Evolutionary conservation across 2,329 filamentous ascomycete genomes (phyloP).

Genomic region (Trichoderma polysporum): DNA sequence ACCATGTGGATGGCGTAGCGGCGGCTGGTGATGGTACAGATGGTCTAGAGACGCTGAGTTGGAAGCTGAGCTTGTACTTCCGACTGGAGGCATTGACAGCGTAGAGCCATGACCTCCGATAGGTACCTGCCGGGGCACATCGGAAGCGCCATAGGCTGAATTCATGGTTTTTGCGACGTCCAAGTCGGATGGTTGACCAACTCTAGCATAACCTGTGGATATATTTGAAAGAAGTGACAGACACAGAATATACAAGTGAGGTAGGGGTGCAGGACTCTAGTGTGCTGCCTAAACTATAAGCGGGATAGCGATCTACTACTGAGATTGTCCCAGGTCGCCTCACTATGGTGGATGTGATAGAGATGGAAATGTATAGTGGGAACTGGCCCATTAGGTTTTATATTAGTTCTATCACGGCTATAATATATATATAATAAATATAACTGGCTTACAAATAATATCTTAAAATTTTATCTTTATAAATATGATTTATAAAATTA

Average conservation of each 20-base stretch:
- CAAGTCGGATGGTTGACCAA: not conserved
- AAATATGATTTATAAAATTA: not conserved
- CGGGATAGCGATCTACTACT: not conserved
- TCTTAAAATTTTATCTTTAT: not conserved
- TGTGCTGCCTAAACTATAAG: not conserved
- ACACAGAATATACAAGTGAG: not conserved
- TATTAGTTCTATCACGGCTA: not conserved
- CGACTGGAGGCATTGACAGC: conserved; percentile 24
- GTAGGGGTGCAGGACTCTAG: conserved; percentile 9
- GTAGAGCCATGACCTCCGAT: conserved; percentile 30
- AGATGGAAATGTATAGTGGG: not conserved
- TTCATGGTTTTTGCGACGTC: conserved; percentile 31
- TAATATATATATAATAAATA: conserved; percentile 6
- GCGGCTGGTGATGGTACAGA: conserved; percentile 23
- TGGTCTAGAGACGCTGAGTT: conserved; percentile 23
- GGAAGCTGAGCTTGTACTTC: conserved; percentile 23
- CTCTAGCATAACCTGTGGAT: not conserved
- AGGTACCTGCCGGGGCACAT: conserved; percentile 36
- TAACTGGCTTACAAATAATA: not conserved
- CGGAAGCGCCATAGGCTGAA: conserved; percentile 32
- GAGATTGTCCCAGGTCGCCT: not conserved
- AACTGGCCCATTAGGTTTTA: not conserved
- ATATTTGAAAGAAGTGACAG: conserved; percentile 10
- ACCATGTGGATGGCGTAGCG: conserved; percentile 24
- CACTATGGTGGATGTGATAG: not conserved